These are phyloP conservation scores for Mycena leptocephala DNA, from an alignment of 768 basidiomycete species.

Conservation along the genomic window DNA sequence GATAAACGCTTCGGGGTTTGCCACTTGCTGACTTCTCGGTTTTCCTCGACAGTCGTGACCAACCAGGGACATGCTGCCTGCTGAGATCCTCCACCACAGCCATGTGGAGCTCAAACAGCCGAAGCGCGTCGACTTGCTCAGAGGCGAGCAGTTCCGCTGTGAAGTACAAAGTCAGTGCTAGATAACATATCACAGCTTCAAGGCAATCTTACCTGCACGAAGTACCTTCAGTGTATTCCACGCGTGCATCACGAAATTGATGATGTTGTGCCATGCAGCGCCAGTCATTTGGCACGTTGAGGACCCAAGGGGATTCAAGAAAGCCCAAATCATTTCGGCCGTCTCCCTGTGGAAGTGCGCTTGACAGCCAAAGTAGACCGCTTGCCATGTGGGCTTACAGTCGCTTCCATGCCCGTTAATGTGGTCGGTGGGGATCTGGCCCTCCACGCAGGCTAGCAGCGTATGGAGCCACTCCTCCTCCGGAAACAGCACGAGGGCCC, in stretches of 20 bases:
- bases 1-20: constrained; percentile 8
- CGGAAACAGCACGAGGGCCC: constrained; percentile 12
- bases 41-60: no score
- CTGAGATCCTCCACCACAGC: constrained; percentile 15
- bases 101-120: constrained; percentile 23
- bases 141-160: constrained; percentile 9
- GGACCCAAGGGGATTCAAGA: constrained; percentile 18
- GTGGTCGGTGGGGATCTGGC: constrained; percentile 27
- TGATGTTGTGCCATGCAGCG: constrained; percentile 8
- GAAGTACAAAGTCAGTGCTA: background rate
- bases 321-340: constrained; percentile 24
- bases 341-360: constrained; percentile 28
- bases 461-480: constrained; percentile 22
- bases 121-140: constrained; percentile 10
- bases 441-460: background rate
- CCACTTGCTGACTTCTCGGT: no score
- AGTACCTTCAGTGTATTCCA: constrained; percentile 21
- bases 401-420: constrained; percentile 13
- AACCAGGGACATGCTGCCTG: constrained; percentile 14
- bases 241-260: constrained; percentile 20
- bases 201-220: background rate
- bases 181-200: no score
- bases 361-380: constrained; percentile 23
- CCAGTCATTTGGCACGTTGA: constrained; percentile 28
- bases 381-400: constrained; percentile 15